Conservation (phyloP, 306 rosid genomes). For the Betula pendula region DNA sequence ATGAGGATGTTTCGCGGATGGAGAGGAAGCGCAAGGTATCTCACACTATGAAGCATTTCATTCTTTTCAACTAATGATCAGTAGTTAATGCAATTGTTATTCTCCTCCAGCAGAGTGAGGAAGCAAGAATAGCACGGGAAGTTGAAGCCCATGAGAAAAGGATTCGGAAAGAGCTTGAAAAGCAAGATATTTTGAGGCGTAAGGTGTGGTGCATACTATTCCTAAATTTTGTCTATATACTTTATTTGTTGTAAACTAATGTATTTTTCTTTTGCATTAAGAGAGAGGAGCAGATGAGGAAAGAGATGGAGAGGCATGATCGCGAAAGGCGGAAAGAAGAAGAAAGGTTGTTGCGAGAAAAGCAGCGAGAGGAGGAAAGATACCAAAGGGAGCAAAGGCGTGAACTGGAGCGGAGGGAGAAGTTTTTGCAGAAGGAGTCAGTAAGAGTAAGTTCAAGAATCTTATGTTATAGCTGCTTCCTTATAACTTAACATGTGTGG, state of each 20-base stretch:
- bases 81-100: constrained; percentile 18
- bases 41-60: constrained; percentile 2
- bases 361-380: constrained; percentile 73
- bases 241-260: constrained; percentile 28
- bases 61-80: constrained; percentile 18
- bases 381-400: constrained; percentile 69
- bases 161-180: constrained; percentile 68
- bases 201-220: constrained; percentile 47
- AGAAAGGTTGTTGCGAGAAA: constrained; percentile 76
- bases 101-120: constrained; percentile 52
- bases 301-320: constrained; percentile 70
- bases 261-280: constrained; percentile 25
- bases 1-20: constrained; percentile 49
- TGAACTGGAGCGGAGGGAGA: constrained; percentile 64
- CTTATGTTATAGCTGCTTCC: constrained; percentile 10
- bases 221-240: background rate
- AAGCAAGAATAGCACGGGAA: constrained; percentile 63
- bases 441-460: constrained; percentile 54
- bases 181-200: constrained; percentile 72
- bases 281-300: constrained; percentile 74
- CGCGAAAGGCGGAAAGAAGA: constrained; percentile 80
- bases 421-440: constrained; percentile 68
- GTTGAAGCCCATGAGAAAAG: constrained; percentile 76
- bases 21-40: constrained; percentile 72
- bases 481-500: constrained; percentile 18